Conservation (phyloP, 768 basidiomycete species). For the Cubamyces sp. region DNA sequence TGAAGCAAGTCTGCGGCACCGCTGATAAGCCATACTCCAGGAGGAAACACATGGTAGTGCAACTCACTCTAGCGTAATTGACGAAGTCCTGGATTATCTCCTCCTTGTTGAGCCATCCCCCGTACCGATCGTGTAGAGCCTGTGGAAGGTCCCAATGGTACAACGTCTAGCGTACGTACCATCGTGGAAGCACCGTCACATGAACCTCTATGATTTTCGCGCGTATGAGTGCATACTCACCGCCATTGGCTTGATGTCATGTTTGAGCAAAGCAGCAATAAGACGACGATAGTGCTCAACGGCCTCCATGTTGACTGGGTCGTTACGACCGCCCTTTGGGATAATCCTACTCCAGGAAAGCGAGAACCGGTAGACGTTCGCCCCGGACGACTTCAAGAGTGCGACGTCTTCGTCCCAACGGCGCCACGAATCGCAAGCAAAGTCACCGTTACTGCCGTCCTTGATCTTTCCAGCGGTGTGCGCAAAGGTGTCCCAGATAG, state of each 20-base stretch:
- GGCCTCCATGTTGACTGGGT: constrained; percentile 50
- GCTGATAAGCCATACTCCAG: background rate
- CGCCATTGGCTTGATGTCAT: constrained; percentile 49
- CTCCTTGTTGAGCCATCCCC: constrained; percentile 55
- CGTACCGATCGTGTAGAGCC: constrained; percentile 50
- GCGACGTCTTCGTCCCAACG: constrained; percentile 49
- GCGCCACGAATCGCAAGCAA: constrained; percentile 50
- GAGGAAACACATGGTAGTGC: background rate
- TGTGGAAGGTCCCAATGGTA: constrained; percentile 61
- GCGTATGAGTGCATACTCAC: constrained; percentile 34
- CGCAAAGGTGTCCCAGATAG: constrained; percentile 56
- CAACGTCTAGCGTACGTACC: constrained; percentile 38
- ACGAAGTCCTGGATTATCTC: constrained; percentile 51
- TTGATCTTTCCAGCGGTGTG: constrained; percentile 46
- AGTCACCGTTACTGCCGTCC: constrained; percentile 48
- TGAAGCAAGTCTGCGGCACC: constrained; percentile 43
- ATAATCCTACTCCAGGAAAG: constrained; percentile 60
- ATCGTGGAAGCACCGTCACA: background rate
- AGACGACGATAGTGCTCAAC: constrained; percentile 50
- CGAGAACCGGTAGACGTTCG: constrained; percentile 55
- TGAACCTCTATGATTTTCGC: background rate
- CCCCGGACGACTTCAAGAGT: constrained; percentile 50
- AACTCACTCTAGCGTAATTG: constrained; percentile 45
- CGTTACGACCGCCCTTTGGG: constrained; percentile 49
- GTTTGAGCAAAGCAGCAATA: constrained; percentile 46